Evolutionary conservation across 169 alveolate species (phyloP).

Genomic region (Eimeria brunetti): DNA sequence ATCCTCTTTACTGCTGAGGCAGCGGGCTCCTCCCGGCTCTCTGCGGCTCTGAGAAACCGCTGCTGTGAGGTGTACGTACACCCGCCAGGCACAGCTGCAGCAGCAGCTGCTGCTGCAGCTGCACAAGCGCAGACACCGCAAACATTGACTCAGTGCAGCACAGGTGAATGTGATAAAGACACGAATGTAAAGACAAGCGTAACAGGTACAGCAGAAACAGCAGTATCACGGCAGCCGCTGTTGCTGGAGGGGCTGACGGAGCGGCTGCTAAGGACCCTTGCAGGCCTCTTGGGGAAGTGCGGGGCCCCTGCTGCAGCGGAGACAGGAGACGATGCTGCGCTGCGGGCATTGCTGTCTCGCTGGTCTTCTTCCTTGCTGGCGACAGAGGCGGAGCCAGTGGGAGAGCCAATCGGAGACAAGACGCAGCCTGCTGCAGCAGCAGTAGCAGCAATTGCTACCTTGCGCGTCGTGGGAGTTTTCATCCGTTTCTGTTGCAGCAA

Average conservation of each 20-base stretch:
- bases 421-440: neutral
- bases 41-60: conserved; percentile 98
- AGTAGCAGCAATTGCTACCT: conserved; percentile 38
- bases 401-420: neutral
- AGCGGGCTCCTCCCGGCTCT: conserved; percentile 96
- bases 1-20: conserved; percentile 99
- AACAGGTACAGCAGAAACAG: neutral
- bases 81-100: conserved; percentile 65
- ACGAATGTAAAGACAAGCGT: neutral
- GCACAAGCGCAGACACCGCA: neutral
- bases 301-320: neutral
- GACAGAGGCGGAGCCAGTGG: neutral
- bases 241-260: conserved; percentile 34
- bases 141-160: neutral
- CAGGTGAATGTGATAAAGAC: neutral
- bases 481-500: conserved; percentile 8
- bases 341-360: conserved; percentile 7
- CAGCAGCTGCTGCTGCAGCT: conserved; percentile 4
- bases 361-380: conserved; percentile 21
- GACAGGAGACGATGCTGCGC: neutral
- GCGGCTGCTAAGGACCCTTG: conserved; percentile 19
- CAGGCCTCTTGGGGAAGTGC: conserved; percentile 1
- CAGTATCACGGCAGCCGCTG: neutral
- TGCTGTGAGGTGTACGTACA: conserved; percentile 97
- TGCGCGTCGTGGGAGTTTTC: conserved; percentile 36